Conservation (phyloP, 495 filamentous ascomycete genomes). For the Tuber melanosporum region DNA sequence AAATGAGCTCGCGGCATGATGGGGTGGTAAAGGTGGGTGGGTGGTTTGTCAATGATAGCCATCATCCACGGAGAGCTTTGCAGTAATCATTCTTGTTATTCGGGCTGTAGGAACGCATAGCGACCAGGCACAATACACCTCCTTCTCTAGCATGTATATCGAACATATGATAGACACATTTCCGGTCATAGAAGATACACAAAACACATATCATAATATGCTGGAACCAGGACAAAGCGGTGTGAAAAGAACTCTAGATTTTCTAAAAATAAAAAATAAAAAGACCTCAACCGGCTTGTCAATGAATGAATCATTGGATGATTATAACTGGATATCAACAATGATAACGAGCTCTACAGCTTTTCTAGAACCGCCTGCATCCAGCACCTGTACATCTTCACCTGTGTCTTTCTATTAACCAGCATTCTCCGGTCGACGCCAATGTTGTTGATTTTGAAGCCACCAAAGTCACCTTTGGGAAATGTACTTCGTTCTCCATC, state of each 20-base stretch:
- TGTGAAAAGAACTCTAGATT: not conserved
- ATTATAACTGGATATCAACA: not conserved
- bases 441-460: slow-evolving; percentile 62
- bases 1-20: too few relatives aligned
- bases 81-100: not conserved
- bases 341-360: slow-evolving; percentile 43
- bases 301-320: not conserved
- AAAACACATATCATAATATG: not conserved
- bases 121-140: too few relatives aligned
- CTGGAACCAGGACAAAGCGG: not conserved
- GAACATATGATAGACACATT: not conserved
- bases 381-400: slow-evolving; percentile 99
- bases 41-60: too few relatives aligned
- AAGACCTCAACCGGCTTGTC: not conserved
- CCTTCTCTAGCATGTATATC: too few relatives aligned
- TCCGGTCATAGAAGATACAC: not conserved
- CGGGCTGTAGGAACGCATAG: too few relatives aligned
- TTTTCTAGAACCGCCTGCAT: slow-evolving; percentile 87
- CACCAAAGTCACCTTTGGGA: slow-evolving; percentile 37
- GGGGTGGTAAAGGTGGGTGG: too few relatives aligned
- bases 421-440: slow-evolving; percentile 79
- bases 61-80: too few relatives aligned
- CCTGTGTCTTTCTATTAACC: slow-evolving; percentile 78
- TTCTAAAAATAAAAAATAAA: not conserved
- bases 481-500: slow-evolving; percentile 23